Evolutionary conservation across 2,329 filamentous ascomycete genomes (phyloP).

Genomic region (Penicillium occitanis): DNA sequence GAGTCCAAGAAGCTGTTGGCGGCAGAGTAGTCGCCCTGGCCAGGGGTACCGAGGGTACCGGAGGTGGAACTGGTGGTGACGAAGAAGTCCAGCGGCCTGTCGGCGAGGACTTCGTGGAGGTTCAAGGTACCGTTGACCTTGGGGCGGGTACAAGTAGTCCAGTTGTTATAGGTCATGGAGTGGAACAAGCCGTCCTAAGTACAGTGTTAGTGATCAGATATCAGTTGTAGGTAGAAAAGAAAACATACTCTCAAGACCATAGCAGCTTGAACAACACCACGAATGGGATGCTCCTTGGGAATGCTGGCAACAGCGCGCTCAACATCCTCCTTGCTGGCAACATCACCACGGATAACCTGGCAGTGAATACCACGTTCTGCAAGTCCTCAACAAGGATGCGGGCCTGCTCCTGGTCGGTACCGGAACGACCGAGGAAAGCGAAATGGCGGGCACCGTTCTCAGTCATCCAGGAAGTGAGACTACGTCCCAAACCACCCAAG

Average conservation of each 20-base stretch:
- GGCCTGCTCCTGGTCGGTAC: constrained; percentile 11
- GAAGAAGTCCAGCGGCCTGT: constrained; percentile 39
- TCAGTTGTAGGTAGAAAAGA: background rate
- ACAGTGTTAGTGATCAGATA: background rate
- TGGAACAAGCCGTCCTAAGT: background rate
- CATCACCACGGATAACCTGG: constrained; percentile 33
- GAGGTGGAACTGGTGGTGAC: constrained; percentile 42
- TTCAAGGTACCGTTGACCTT: constrained; percentile 15
- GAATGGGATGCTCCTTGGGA: constrained; percentile 24
- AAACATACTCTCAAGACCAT: constrained; percentile 29
- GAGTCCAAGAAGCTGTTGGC: constrained; percentile 39
- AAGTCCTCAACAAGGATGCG: constrained; percentile 24
- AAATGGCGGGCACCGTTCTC: constrained; percentile 53
- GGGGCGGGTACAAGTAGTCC: constrained; percentile 1
- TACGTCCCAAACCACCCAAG: constrained; percentile 31
- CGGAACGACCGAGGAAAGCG: constrained; percentile 54
- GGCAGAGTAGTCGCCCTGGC: constrained; percentile 46
- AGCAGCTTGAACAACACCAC: constrained; percentile 32
- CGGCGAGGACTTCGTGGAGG: constrained; percentile 10
- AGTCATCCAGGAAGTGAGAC: constrained; percentile 44
- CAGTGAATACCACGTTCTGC: constrained; percentile 24
- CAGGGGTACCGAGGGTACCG: constrained; percentile 47
- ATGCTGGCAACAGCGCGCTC: constrained; percentile 22
- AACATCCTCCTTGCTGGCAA: constrained; percentile 34
- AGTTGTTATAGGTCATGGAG: constrained; percentile 10